A percentile compares a stretch with the other conserved stretches of the same genome.
Conservation (phyloP, 2,329 filamentous ascomycete species). For the Cercospora sojina region DNA sequence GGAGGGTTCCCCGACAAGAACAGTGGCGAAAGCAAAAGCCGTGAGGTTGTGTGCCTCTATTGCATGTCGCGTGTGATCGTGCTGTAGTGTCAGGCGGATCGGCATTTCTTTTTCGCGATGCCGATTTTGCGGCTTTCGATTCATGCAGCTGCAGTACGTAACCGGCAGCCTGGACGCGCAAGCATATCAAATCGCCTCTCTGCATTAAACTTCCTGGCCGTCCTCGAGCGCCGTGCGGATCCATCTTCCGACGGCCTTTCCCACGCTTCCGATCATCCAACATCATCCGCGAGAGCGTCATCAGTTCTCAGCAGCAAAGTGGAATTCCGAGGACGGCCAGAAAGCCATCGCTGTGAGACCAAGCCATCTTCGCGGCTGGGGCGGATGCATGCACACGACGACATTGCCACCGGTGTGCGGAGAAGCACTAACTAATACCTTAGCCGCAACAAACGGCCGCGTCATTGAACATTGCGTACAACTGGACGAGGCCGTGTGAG, state of each 20-base stretch:
- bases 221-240: background rate
- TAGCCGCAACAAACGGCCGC: slow-evolving; percentile 9
- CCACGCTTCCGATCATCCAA: background rate
- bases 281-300: background rate
- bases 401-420: slow-evolving; percentile 9
- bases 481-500: background rate
- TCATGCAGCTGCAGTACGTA: slow-evolving; percentile 2
- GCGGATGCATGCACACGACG: slow-evolving; percentile 5
- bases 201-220: background rate
- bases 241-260: background rate
- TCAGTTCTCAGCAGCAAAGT: background rate
- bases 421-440: too few relatives aligned
- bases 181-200: background rate
- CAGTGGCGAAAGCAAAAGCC: background rate
- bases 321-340: background rate
- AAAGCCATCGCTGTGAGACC: background rate
- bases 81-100: background rate
- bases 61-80: background rate
- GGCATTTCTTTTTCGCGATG: background rate
- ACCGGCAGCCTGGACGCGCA: background rate
- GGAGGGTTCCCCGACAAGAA: background rate
- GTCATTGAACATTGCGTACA: slow-evolving; percentile 13
- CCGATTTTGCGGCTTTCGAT: slow-evolving; percentile 7
- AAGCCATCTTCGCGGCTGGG: slow-evolving; percentile 1
- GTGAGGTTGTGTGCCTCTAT: background rate